Base-by-base conservation (phyloP, 1,284 basidiomycete genomes). In the Salmacisia buchloeana region DNA sequence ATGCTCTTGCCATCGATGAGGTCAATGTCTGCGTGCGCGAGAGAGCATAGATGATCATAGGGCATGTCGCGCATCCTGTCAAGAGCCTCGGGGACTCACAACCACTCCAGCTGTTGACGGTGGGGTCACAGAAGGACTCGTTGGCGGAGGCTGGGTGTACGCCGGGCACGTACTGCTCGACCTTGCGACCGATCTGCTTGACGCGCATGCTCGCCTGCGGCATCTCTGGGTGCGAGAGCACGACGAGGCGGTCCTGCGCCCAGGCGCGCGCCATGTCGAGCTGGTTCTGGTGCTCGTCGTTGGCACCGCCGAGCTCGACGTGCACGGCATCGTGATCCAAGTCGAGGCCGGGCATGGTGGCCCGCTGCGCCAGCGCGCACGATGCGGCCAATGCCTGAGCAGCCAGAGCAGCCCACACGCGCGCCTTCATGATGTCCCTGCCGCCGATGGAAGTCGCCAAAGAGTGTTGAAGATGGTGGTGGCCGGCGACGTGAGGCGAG, bases 1-100 rank as follows among this genome's bases (percentile, higher is more conserved):
- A 87, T 82, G 66, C 87, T 86, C 65, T 86, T 84, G 4, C 88
- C 86, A 66, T 86, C 83, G 54, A 86, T 75, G 33, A 84, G 67
- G 63, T 89, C 88, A 60, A 89, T 87, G 70, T 83, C 46, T 52
- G 9, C 46, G 10, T 25, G 13, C 15, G 46, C 46, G 23, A 52
- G 46, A 52, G 25, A 25, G 7, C n/a, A n/a, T n/a, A n/a, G n/a
- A n/a, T n/a, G n/a, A n/a, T n/a, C n/a, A n/a, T n/a, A n/a, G n/a
- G n/a, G n/a, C n/a, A n/a, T n/a, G n/a, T n/a, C n/a, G n/a, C n/a
- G n/a, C n/a, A n/a, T n/a, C n/a, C n/a, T 9, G 7, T 43, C 18
- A 12, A 43, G 23, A n/a, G 29, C 46, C 7, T 10, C 9, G 46
- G 23, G 21, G 9, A 21, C 46, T 52, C 46, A 52, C 46, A 76